Percentiles rank a stretch among this genome's conserved stretches.
Evolutionary conservation across 768 basidiomycete genomes (phyloP).

Genomic region (Tricholoma terreum): DNA sequence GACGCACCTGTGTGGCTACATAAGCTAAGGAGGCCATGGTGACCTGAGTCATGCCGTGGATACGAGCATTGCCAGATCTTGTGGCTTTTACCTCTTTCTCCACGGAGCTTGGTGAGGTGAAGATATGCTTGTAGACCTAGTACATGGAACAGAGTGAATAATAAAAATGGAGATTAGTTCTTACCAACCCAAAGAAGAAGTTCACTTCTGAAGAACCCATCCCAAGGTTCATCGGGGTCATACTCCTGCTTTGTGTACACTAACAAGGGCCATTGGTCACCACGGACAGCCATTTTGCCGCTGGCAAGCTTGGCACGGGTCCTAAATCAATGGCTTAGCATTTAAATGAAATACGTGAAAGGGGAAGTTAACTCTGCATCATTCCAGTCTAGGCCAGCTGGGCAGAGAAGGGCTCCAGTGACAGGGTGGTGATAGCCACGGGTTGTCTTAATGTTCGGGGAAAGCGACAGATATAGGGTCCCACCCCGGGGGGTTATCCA

Average conservation of each 20-base stretch:
- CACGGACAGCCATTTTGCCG: constrained; percentile 11
- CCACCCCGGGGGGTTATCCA: constrained; percentile 22
- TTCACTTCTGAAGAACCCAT: constrained; percentile 19
- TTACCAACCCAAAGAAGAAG: constrained; percentile 18
- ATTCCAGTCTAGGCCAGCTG: constrained; percentile 12
- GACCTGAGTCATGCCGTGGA: constrained; percentile 11
- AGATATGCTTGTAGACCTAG: background rate
- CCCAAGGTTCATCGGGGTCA: constrained; percentile 23
- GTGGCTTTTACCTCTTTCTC: background rate
- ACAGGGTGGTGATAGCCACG: constrained; percentile 9
- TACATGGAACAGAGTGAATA: too few relatives aligned
- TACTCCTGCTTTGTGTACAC: constrained; percentile 17
- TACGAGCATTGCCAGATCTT: constrained; percentile 1
- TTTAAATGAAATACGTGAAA: background rate
- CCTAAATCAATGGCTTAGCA: background rate
- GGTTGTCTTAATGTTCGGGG: constrained; percentile 3
- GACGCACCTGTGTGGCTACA: constrained; percentile 8
- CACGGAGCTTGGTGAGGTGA: background rate
- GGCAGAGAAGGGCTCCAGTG: constrained; percentile 15
- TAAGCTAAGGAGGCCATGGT: constrained; percentile 11
- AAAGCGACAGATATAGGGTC: constrained; percentile 7
- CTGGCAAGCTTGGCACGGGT: constrained; percentile 5
- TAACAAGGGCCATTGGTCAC: constrained; percentile 25
- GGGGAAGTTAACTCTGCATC: constrained; percentile 8
- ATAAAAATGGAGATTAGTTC: background rate